These are phyloP conservation scores for Breviolum minutum DNA, from an alignment of 73 alveolate genomes.

Conservation along the genomic window DNA sequence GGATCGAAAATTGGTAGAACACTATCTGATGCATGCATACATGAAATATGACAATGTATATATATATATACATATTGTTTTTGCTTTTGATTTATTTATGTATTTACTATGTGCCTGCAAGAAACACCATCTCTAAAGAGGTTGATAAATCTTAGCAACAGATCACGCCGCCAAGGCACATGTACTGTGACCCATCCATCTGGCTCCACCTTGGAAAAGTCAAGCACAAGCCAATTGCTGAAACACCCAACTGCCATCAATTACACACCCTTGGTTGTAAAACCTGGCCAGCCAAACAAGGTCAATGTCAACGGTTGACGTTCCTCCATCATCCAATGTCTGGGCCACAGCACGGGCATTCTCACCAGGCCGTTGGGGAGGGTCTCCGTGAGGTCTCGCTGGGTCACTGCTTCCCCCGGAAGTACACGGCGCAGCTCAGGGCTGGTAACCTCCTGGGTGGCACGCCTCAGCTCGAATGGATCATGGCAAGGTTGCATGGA, in stretches of 20 bases:
- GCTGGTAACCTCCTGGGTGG: constrained; percentile 69
- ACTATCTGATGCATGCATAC: too few species aligned
- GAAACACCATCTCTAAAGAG: too few species aligned
- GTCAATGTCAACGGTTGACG: too few species aligned
- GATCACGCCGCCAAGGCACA: not conserved
- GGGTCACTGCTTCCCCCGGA: constrained; percentile 84
- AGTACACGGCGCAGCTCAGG: constrained; percentile 71
- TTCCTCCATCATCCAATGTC: not conserved
- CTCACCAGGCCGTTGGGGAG: constrained; percentile 79
- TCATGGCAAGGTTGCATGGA: not conserved
- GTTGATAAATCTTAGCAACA: too few species aligned
- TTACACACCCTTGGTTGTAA: not conserved
- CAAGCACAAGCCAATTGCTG: not conserved
- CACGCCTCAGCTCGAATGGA: constrained; percentile 47
- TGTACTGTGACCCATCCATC: constrained; percentile 94
- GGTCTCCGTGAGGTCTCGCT: constrained; percentile 54
- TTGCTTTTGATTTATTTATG: too few species aligned
- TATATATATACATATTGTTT: too few species aligned
- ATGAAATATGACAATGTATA: too few species aligned
- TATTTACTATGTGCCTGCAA: too few species aligned
- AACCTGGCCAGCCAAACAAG: not conserved
- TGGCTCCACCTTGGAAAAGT: constrained; percentile 73
- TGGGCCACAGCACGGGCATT: constrained; percentile 40
- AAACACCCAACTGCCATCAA: not conserved
- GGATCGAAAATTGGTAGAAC: too few species aligned